These are phyloP conservation scores for Oryza coarctata DNA, from an alignment of 176 grass and related monocot genomes.

Conservation along the genomic window DNA sequence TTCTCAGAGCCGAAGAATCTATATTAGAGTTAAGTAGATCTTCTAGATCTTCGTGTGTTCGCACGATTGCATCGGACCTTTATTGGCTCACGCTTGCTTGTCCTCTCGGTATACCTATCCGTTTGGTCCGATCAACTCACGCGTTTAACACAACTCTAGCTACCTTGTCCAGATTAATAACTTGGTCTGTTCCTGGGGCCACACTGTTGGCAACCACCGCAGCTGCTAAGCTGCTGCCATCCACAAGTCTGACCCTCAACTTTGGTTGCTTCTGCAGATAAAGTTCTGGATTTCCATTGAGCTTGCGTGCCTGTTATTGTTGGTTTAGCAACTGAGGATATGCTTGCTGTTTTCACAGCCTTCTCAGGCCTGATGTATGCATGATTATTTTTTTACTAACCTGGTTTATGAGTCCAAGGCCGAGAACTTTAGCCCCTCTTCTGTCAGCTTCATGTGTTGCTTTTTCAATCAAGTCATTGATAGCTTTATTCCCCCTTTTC, in stretches of 20 bases:
- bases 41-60: too few relatives aligned
- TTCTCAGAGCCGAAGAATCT: too few relatives aligned
- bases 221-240: slow-evolving; percentile 81
- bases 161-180: slow-evolving; percentile 62
- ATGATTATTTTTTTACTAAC: slow-evolving; percentile 38
- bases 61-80: too few relatives aligned
- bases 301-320: too few relatives aligned
- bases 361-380: too few relatives aligned
- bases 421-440: slow-evolving; percentile 73
- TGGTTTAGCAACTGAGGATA: too few relatives aligned
- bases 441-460: slow-evolving; percentile 67
- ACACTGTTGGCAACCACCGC: slow-evolving; percentile 63
- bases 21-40: too few relatives aligned
- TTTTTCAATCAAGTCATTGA: slow-evolving; percentile 74
- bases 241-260: slow-evolving; percentile 69
- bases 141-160: slow-evolving; percentile 49
- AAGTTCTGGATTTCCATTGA: slow-evolving; percentile 63
- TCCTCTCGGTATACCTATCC: too few relatives aligned
- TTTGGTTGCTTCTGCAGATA: slow-evolving; percentile 81
- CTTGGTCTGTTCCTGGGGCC: slow-evolving; percentile 53
- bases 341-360: too few relatives aligned
- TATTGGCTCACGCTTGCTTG: too few relatives aligned
- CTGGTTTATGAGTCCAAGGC: slow-evolving; percentile 85
- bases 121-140: too few relatives aligned
- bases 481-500: slow-evolving; percentile 58